Base-by-base conservation (phyloP, 2,329 filamentous ascomycete genomes). In the Scorias spongiosa region DNA sequence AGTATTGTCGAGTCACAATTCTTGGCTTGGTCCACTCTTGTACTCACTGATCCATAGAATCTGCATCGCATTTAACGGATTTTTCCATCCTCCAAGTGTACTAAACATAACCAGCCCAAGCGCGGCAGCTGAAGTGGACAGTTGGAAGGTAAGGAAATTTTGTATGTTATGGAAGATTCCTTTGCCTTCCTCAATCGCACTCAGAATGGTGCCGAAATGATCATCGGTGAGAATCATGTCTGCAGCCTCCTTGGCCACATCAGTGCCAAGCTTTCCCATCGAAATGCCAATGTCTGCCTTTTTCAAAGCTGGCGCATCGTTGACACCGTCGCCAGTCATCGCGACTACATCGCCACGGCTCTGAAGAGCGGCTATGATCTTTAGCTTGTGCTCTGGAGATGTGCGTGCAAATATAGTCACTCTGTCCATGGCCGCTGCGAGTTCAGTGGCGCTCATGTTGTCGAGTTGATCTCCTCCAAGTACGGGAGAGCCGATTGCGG, bases 141-240 rank as follows among this genome's bases (percentile, higher is more conserved):
- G 75, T 67, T 98, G 93, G 66, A 98, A 98, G 0, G 91, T 96
- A 50, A 98, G 74, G 66, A 98, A 98, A 64, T 98, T 98, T 60
- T 98, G 91, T 52, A 98, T 96, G 63, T 98, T 98, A 74, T 91
- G 94, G 66, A 98, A 98, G 54, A 98, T 98, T 44, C 88, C 91
- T 64, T 98, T 98, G 64, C 91, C 93, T 67, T 98, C 91, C 63
- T 98, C 91, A 49, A 98, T 98, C 28, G 91, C 91, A 47, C 80
- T 84, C 10, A 98, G 72, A 49, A 98, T 98, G 5, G 85, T 91
- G 0, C 82, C 84, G 61, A 93, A 91, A 63, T 91, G 83, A 61
- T 93, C 85, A 53, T 91, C 84, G 0, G 84, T 91, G 42, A 93
- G 67, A 50, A 93, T 89, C 85, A 93, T 93, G 57, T 91, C 85